A percentile compares a stretch with the other conserved stretches of the same genome.
phyloP scores from a whole-genome alignment of 352 stramenopile species.

The Globisporangium orthogonon region DNA sequence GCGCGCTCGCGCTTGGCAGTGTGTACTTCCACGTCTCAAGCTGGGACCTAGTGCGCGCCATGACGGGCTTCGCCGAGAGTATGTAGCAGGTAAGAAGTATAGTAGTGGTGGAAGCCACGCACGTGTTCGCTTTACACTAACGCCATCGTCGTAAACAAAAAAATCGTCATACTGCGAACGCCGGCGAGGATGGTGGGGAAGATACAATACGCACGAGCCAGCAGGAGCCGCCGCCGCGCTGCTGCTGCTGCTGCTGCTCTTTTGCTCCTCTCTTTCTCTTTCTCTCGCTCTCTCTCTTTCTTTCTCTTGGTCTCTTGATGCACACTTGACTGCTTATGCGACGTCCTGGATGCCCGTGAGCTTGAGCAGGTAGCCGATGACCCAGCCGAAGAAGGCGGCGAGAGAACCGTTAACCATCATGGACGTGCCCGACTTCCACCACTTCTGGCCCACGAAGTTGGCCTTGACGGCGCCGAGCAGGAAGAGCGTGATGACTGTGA shows the following conservation, averaged over 20 bases:
- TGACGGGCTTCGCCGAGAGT: constrained; percentile 57
- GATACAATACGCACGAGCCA: background rate
- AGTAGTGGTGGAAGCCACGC: too few species aligned
- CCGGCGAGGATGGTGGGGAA: too few species aligned
- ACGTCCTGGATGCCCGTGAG: constrained; percentile 77
- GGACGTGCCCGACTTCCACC: constrained; percentile 52
- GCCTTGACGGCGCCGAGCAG: constrained; percentile 91
- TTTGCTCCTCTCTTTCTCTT: background rate
- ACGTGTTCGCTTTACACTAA: too few species aligned
- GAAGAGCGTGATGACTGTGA: constrained; percentile 93
- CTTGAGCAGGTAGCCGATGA: constrained; percentile 80
- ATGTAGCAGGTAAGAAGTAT: constrained; percentile 6
- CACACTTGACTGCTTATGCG: constrained; percentile 29
- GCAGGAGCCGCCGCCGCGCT: too few species aligned
- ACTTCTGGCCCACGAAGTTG: constrained; percentile 75
- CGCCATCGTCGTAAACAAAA: too few species aligned
- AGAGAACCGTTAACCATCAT: constrained; percentile 79
- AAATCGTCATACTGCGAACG: too few species aligned
- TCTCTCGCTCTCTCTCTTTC: constrained; percentile 2
- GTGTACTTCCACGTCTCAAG: constrained; percentile 42
- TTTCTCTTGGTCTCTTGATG: background rate
- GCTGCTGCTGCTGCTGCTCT: too few species aligned
- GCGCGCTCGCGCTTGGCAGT: constrained; percentile 38
- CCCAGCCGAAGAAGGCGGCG: constrained; percentile 63
- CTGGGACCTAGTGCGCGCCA: constrained; percentile 48